phyloP scores from a whole-genome alignment of 2,329 filamentous ascomycete species.

The Zymoseptoria crescenta region DNA sequence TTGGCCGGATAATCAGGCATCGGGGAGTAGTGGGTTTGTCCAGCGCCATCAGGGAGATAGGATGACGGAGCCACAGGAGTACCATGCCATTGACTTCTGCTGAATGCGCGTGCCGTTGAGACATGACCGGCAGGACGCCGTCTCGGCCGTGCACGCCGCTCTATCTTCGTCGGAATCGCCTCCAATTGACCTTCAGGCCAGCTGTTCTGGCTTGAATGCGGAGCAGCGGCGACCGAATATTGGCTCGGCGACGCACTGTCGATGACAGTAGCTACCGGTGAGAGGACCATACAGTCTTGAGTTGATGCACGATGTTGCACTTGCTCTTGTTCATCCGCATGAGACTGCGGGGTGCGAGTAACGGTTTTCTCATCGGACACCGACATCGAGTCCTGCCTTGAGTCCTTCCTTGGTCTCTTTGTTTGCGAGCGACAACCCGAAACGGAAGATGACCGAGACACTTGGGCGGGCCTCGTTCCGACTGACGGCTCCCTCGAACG shows the following conservation, averaged over 20 bases:
- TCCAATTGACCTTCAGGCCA: background rate
- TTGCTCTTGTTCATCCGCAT: background rate
- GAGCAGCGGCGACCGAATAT: background rate
- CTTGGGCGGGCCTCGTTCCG: slow-evolving; percentile 3
- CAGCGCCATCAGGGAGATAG: background rate
- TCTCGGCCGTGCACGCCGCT: background rate
- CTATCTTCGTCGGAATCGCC: background rate
- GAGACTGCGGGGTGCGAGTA: background rate
- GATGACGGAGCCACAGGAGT: background rate
- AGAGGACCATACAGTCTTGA: background rate
- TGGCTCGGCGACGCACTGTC: background rate
- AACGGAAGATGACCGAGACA: slow-evolving; percentile 10
- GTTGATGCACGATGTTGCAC: background rate
- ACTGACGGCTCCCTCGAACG: slow-evolving; percentile 3
- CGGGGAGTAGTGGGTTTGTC: background rate
- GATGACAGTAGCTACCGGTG: background rate
- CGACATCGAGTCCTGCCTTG: slow-evolving; percentile 7
- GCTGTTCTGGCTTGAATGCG: background rate
- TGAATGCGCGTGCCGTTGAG: background rate
- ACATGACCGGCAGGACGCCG: background rate
- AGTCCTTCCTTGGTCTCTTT: slow-evolving; percentile 9
- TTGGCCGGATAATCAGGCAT: background rate
- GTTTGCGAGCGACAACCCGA: slow-evolving; percentile 4
- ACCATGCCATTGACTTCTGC: background rate
- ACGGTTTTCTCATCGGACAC: background rate